Percentiles rank a stretch among this genome's conserved stretches.
Evolutionary conservation across 73 alveolate species (phyloP).

Genomic region (Paramecium sexaurelia): DNA sequence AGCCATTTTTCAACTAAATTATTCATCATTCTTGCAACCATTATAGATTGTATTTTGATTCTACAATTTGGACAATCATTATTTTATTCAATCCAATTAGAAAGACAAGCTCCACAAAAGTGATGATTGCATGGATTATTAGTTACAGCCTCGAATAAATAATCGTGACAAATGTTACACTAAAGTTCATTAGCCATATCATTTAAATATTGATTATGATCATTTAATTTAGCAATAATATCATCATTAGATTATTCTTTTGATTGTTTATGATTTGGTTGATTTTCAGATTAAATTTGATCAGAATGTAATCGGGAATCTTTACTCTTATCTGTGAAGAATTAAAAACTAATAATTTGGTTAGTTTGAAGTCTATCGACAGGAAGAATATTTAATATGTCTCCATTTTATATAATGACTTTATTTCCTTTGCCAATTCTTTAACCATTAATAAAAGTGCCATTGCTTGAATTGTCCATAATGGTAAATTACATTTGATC

Average conservation of each 20-base stretch:
- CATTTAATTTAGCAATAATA: not conserved
- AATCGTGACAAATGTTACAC: constrained; percentile 1
- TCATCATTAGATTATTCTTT: not conserved
- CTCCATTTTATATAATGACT: not conserved
- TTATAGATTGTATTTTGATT: not conserved
- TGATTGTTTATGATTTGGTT: not conserved
- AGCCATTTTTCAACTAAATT: constrained; percentile 16
- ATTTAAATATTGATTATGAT: not conserved
- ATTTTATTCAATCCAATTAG: not conserved
- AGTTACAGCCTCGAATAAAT: constrained; percentile 8
- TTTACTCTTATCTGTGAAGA: not conserved
- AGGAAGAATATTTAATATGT: not conserved
- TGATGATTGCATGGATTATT: constrained; percentile 33
- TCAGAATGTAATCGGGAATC: constrained; percentile 8
- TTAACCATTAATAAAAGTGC: not conserved
- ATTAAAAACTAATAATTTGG: not conserved
- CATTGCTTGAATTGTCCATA: not conserved
- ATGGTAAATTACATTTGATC: not conserved
- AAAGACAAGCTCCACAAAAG: constrained; percentile 52
- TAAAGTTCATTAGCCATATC: not conserved
- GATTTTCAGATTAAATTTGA: not conserved
- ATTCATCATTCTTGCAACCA: not conserved
- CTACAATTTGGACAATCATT: constrained; percentile 48
- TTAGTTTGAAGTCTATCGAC: not conserved
- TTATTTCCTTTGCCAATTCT: constrained; percentile 7